phyloP scores from a whole-genome alignment of 2,329 filamentous ascomycete species.

The Botryotinia convoluta region DNA sequence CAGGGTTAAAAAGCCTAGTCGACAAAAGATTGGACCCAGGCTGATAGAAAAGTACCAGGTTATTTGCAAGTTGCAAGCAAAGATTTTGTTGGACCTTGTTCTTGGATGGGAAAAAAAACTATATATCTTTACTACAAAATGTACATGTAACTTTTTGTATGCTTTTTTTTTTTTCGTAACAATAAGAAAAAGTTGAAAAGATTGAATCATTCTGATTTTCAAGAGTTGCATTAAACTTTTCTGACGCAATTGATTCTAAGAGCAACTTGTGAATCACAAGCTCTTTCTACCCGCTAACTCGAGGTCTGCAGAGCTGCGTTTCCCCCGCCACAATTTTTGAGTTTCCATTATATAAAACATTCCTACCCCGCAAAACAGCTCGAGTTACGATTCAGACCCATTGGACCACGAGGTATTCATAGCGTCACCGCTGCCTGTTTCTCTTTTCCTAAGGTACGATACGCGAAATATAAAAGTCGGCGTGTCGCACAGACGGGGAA shows the following conservation, averaged over 20 bases:
- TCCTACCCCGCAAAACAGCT: slow-evolving; percentile 10
- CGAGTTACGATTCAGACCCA: neutral
- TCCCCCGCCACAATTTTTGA: slow-evolving; percentile 2
- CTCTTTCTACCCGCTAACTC: neutral
- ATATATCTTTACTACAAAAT: neutral
- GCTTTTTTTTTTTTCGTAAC: neutral
- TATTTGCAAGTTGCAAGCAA: neutral
- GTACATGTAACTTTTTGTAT: neutral
- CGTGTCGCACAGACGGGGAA: neutral
- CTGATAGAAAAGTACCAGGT: neutral
- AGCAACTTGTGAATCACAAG: neutral
- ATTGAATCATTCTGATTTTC: neutral
- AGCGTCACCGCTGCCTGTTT: neutral
- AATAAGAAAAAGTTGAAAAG: neutral
- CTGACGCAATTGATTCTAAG: neutral
- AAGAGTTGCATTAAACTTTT: neutral
- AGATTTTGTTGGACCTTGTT: neutral
- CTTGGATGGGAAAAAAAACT: neutral
- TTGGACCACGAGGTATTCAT: slow-evolving; percentile 4
- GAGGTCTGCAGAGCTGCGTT: neutral
- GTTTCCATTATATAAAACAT: slow-evolving; percentile 11
- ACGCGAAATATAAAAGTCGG: neutral
- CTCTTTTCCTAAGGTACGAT: neutral
- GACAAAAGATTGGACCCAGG: neutral
- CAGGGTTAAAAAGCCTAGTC: neutral